Evolutionary conservation across 345 rosid species (phyloP).

Genomic region (Viola odorata): DNA sequence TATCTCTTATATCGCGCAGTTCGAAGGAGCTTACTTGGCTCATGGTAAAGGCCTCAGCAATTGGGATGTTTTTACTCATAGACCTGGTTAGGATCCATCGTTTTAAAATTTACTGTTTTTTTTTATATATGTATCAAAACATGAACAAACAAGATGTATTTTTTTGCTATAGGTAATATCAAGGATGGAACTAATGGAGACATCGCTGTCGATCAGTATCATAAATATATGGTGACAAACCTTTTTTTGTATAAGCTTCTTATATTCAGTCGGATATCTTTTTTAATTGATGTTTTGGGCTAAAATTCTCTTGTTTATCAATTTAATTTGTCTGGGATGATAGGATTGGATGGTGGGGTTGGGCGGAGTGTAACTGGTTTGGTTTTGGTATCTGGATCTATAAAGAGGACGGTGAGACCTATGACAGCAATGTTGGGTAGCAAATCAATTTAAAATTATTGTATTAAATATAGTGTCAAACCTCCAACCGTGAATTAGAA

Average conservation of each 20-base stretch:
- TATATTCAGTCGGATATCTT: too few species aligned
- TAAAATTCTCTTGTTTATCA: neutral
- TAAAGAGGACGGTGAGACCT: too few species aligned
- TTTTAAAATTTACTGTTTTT: neutral
- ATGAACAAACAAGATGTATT: too few species aligned
- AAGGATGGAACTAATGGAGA: conserved; percentile 63
- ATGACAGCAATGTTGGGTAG: too few species aligned
- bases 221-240: conserved; percentile 46
- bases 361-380: neutral
- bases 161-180: conserved; percentile 31
- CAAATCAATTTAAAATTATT: too few species aligned
- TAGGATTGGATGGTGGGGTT: neutral
- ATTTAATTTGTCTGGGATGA: neutral
- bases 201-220: conserved; percentile 64
- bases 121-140: too few species aligned
- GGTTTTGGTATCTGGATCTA: neutral
- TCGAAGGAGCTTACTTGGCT: conserved; percentile 44
- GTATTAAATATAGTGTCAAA: too few species aligned
- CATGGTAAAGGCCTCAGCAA: conserved; percentile 56
- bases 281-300: too few species aligned
- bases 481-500: too few species aligned
- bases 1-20: conserved; percentile 23
- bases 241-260: too few species aligned
- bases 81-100: conserved; percentile 29
- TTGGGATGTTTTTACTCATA: conserved; percentile 48